phyloP scores from a whole-genome alignment of 257 asterid genomes.

The Solanum tarapatanum region DNA sequence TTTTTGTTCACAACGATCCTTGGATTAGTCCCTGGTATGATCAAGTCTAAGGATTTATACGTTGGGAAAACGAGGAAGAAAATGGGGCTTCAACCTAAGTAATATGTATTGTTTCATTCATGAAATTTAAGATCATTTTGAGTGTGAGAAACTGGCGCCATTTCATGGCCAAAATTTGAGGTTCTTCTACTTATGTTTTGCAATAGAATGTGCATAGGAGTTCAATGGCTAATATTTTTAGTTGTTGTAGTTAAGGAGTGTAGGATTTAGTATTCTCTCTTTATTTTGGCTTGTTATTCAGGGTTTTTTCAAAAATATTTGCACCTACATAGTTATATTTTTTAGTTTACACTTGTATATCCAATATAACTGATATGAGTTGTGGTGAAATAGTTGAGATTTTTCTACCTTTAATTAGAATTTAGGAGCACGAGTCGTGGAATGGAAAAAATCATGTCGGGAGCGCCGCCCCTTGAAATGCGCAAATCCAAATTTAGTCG shows the following conservation, averaged over 20 bases:
- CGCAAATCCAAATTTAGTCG: too few relatives aligned
- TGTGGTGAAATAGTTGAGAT: too few relatives aligned
- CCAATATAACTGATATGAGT: too few relatives aligned
- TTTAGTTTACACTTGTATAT: too few relatives aligned
- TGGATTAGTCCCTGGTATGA: constrained; percentile 68
- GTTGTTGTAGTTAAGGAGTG: background rate
- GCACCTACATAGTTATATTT: background rate
- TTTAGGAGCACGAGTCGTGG: background rate
- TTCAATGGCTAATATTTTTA: background rate
- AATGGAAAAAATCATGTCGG: too few relatives aligned
- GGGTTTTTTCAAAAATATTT: too few relatives aligned
- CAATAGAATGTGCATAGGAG: background rate
- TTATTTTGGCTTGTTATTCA: background rate
- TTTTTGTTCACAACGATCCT: constrained; percentile 41
- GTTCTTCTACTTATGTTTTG: background rate
- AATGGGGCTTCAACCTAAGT: constrained; percentile 40
- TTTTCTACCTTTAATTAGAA: too few relatives aligned
- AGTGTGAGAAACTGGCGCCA: background rate
- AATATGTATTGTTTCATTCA: background rate
- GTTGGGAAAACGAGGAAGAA: constrained; percentile 70
- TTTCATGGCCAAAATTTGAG: background rate
- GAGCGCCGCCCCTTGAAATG: background rate
- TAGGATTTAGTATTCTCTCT: background rate
- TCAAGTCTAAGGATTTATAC: constrained; percentile 73
- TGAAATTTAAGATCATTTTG: background rate